Percentiles rank a stretch among this genome's conserved stretches.
These are phyloP conservation scores for Chlorella sorokiniana DNA, from an alignment of 139 green algal genomes.

Conservation along the genomic window DNA sequence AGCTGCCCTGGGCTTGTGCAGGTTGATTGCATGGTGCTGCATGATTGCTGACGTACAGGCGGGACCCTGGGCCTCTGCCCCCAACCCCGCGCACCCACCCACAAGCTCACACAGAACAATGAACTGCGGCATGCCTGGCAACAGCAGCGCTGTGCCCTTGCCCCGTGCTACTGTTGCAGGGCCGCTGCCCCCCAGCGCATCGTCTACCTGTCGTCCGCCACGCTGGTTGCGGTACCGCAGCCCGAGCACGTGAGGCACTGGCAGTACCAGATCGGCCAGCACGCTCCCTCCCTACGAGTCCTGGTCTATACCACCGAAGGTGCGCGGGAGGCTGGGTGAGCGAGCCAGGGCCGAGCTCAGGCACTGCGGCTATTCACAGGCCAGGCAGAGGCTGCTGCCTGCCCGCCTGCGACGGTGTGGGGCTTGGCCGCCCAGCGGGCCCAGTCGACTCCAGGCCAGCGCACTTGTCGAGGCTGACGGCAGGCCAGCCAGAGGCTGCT, in stretches of 20 bases:
- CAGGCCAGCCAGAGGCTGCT: neutral
- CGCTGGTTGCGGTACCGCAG: slow-evolving; percentile 89
- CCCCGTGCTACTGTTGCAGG: neutral
- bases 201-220: slow-evolving; percentile 87
- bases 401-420: too few species aligned
- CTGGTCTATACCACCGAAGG: slow-evolving; percentile 13
- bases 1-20: neutral
- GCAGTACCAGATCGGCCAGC: slow-evolving; percentile 28
- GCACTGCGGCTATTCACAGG: too few species aligned
- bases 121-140: too few species aligned
- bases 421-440: too few species aligned
- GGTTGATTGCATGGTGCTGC: neutral
- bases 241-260: slow-evolving; percentile 87
- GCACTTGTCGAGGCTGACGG: neutral
- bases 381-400: too few species aligned
- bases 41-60: neutral
- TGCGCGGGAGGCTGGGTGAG: too few species aligned
- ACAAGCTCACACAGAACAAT: too few species aligned
- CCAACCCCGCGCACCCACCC: too few species aligned
- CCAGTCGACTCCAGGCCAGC: neutral
- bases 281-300: neutral
- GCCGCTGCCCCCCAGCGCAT: neutral
- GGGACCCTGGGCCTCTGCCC: too few species aligned
- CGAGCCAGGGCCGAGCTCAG: too few species aligned
- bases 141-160: neutral